Percentiles rank a stretch among this genome's conserved stretches.
phyloP scores from a whole-genome alignment of 768 basidiomycete genomes.

The Amanita exitialis region DNA sequence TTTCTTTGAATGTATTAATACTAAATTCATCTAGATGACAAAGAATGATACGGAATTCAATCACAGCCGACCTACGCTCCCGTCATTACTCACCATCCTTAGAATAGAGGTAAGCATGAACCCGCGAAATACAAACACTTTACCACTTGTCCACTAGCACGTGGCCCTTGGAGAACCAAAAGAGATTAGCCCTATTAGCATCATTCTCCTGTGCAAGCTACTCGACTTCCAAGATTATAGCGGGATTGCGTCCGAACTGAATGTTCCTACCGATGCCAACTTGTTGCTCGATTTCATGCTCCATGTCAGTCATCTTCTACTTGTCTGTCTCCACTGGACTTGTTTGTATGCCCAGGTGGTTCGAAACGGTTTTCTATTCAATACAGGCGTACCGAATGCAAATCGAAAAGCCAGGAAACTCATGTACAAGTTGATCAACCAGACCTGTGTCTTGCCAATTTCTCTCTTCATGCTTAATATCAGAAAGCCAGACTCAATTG shows the following conservation, averaged over 20 bases:
- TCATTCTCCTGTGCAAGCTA: not conserved
- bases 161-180: not conserved
- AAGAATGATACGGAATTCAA: not conserved
- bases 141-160: not conserved
- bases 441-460: not conserved
- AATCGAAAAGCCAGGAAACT: not conserved
- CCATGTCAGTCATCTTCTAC: not conserved
- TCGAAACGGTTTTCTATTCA: not conserved
- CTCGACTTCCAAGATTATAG: not conserved
- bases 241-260: not conserved
- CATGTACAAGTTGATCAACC: not conserved
- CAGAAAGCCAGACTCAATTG: not conserved
- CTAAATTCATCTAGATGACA: not conserved
- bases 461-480: not conserved
- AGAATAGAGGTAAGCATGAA: not conserved
- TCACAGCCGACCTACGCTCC: not conserved
- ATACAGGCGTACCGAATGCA: not conserved
- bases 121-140: not conserved
- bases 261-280: not conserved
- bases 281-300: constrained; percentile 1
- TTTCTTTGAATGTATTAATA: not conserved
- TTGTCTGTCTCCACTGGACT: not conserved
- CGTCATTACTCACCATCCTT: not conserved
- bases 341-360: not conserved
- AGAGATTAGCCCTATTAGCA: not conserved